Conservation (phyloP, 345 rosid genomes). For the Isatis tinctoria region DNA sequence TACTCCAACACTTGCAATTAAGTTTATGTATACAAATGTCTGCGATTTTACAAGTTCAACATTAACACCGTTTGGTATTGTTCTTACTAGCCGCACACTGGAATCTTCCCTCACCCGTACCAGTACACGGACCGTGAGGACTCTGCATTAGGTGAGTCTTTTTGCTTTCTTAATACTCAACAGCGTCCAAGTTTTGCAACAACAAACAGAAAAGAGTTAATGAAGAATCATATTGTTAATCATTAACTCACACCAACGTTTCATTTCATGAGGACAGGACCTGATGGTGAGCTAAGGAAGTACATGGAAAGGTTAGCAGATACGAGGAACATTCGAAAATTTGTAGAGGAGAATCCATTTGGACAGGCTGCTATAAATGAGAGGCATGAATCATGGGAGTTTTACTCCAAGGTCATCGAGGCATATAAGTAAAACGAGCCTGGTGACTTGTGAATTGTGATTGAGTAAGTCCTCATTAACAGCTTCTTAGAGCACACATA, state of each 20-base stretch:
- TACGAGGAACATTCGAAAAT: conserved; percentile 51
- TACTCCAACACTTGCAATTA: not conserved
- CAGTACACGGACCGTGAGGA: conserved; percentile 37
- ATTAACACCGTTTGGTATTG: not conserved
- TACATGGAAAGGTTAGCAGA: conserved; percentile 59
- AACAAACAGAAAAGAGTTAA: not conserved
- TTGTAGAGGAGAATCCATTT: conserved; percentile 59
- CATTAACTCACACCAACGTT: not conserved
- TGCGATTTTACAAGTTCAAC: not conserved
- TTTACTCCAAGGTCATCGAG: conserved; percentile 40
- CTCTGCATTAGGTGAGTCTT: conserved; percentile 62
- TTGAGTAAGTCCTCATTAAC: not conserved
- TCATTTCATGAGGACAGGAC: conserved; percentile 43
- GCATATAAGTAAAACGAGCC: not conserved
- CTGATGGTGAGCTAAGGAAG: conserved; percentile 60
- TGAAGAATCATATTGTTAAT: not conserved
- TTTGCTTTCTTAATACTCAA: not conserved
- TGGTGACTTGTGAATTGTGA: not conserved
- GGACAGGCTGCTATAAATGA: conserved; percentile 66
- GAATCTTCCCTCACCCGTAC: conserved; percentile 63
- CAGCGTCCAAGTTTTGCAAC: not conserved
- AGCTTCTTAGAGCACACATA: not conserved
- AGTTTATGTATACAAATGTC: not conserved
- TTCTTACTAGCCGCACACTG: conserved; percentile 52
- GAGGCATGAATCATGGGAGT: conserved; percentile 50